A percentile compares a stretch with the other conserved stretches of the same genome.
Conservation (phyloP, 306 rosid species). For the Sophora flavescens region DNA sequence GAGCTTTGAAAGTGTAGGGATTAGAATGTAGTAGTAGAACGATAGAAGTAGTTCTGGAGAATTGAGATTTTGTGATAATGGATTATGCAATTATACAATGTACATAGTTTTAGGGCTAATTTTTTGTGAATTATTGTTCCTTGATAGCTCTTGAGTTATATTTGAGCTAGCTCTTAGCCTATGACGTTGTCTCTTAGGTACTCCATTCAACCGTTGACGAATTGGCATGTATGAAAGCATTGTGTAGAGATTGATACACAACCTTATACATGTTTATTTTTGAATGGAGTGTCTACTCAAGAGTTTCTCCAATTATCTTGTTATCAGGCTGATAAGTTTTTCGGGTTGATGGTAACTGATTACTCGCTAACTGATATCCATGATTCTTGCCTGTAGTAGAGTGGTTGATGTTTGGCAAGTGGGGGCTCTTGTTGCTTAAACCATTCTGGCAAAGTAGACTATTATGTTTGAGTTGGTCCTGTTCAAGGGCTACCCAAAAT, state of each 20-base stretch:
- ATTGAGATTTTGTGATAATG: background rate
- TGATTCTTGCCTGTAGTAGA: conserved; percentile 6
- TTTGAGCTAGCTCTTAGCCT: no score
- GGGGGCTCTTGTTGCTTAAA: background rate
- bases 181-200: no score
- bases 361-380: conserved; percentile 16
- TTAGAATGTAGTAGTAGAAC: background rate
- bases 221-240: no score
- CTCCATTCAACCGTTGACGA: no score
- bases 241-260: no score
- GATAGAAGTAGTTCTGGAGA: background rate
- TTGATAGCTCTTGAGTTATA: background rate
- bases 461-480: conserved; percentile 9
- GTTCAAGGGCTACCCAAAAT: conserved; percentile 2
- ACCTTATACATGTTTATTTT: no score
- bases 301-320: no score
- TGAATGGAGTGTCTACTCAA: no score
- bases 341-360: background rate
- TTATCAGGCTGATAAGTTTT: no score
- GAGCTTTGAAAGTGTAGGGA: background rate
- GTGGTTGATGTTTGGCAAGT: conserved; percentile 35
- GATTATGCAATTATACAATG: background rate
- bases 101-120: background rate
- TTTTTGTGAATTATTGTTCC: background rate
- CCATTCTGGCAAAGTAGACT: background rate